phyloP scores from a whole-genome alignment of 768 basidiomycete genomes.

The Mrakia gelida region DNA sequence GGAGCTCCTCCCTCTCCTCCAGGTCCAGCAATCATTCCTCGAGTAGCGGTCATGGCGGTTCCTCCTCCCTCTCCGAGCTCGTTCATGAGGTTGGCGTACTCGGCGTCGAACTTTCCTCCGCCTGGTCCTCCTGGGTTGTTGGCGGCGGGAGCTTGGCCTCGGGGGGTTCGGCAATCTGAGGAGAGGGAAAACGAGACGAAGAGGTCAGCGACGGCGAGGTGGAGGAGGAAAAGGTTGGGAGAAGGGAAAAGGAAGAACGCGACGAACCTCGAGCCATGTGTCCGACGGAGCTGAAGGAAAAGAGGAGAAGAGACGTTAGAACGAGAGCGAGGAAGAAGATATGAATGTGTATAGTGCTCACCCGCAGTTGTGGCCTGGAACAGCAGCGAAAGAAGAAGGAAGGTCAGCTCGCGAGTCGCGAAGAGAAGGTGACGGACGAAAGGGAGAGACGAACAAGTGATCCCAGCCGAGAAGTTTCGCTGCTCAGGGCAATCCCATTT shows the following conservation, averaged over 20 bases:
- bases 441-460: slow-evolving; percentile 69
- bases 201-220: background rate
- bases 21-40: slow-evolving; percentile 32
- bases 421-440: background rate
- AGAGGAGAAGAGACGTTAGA: background rate
- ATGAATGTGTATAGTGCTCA: background rate
- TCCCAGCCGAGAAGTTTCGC: slow-evolving; percentile 96
- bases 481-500: slow-evolving; percentile 99
- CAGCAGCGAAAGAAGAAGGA: background rate
- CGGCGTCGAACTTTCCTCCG: slow-evolving; percentile 81
- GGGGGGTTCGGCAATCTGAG: slow-evolving; percentile 29
- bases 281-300: slow-evolving; percentile 2
- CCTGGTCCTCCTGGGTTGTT: slow-evolving; percentile 38
- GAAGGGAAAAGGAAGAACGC: no score
- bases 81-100: slow-evolving; percentile 95
- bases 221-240: no score
- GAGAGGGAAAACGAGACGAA: background rate
- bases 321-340: background rate
- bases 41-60: slow-evolving; percentile 46
- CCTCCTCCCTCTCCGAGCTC: slow-evolving; percentile 82
- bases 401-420: background rate
- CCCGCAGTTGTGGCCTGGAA: slow-evolving; percentile 67
- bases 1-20: slow-evolving; percentile 16
- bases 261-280: slow-evolving; percentile 32
- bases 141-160: slow-evolving; percentile 27